A percentile compares a stretch with the other conserved stretches of the same genome.
These are phyloP conservation scores for Clarireedia paspali DNA, from an alignment of 2,329 filamentous ascomycete species.

Conservation along the genomic window DNA sequence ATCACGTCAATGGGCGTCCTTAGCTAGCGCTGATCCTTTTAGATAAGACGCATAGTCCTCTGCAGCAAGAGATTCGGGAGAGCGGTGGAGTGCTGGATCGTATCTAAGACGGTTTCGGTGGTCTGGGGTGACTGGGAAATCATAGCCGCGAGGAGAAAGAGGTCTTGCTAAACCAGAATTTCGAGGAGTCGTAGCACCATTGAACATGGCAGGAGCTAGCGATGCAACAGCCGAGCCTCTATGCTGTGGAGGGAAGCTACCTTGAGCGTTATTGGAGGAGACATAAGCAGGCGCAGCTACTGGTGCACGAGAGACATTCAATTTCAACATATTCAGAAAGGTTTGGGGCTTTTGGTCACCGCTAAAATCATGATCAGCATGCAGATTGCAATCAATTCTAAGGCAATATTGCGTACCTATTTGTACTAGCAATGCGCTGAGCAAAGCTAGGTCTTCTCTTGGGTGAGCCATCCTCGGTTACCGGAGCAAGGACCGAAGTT, in stretches of 20 bases:
- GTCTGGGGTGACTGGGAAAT: conserved; percentile 2
- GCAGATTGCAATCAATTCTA: no score
- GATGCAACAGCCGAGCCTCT: conserved; percentile 28
- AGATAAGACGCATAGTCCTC: conserved; percentile 5
- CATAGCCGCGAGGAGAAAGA: not conserved
- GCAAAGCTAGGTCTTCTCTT: conserved; percentile 13
- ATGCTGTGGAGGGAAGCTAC: conserved; percentile 27
- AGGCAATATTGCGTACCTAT: conserved; percentile 17
- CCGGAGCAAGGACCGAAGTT: conserved; percentile 10
- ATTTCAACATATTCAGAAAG: conserved; percentile 28
- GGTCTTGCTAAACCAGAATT: not conserved
- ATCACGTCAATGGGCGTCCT: not conserved
- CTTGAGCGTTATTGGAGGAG: conserved; percentile 27
- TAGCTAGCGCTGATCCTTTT: not conserved
- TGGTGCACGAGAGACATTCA: conserved; percentile 12
- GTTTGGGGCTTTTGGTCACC: conserved; percentile 25
- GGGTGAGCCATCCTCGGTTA: conserved; percentile 12
- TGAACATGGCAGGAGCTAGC: conserved; percentile 22
- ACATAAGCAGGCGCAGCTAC: conserved; percentile 23
- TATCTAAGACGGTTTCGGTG: not conserved
- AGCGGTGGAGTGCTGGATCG: not conserved
- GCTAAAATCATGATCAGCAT: conserved; percentile 1
- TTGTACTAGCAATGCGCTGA: conserved; percentile 21
- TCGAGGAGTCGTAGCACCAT: not conserved
- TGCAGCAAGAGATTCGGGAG: conserved; percentile 3